These are phyloP conservation scores for Lodderomyces pseudojiufengensis DNA, from an alignment of 1,139 yeast genomes.

Conservation along the genomic window DNA sequence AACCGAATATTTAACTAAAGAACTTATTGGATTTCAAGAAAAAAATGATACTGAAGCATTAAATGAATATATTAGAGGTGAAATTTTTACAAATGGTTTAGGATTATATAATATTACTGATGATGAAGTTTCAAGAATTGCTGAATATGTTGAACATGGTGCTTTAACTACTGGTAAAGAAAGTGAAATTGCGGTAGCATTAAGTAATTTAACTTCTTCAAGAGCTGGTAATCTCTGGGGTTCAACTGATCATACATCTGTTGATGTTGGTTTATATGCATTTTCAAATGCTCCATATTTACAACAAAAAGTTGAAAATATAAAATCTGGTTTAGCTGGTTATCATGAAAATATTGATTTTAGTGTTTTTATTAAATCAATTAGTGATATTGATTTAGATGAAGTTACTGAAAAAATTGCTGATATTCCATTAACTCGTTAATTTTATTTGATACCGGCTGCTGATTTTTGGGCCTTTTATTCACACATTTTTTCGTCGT, in stretches of 20 bases:
- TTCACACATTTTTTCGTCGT: too few species aligned
- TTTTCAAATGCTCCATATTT: conserved; percentile 53
- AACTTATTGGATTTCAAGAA: conserved; percentile 23
- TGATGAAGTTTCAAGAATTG: conserved; percentile 42
- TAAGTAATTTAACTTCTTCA: conserved; percentile 57
- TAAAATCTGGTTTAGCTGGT: conserved; percentile 52
- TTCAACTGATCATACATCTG: conserved; percentile 88
- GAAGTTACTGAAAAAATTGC: conserved; percentile 46
- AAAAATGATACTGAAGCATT: conserved; percentile 25
- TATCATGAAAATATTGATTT: conserved; percentile 82
- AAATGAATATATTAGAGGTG: conserved; percentile 41
- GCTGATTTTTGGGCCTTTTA: too few species aligned
- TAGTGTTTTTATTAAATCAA: conserved; percentile 62
- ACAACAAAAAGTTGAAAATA: conserved; percentile 28
- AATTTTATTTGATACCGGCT: too few species aligned
- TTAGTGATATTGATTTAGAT: conserved; percentile 51
- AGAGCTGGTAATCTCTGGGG: conserved; percentile 87
- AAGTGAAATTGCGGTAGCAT: conserved; percentile 23
- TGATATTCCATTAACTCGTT: too few species aligned
- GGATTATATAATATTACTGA: conserved; percentile 55
- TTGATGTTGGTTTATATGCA: conserved; percentile 81
- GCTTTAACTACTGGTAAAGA: too few species aligned
- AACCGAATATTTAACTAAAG: conserved; percentile 57
- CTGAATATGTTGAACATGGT: conserved; percentile 17
- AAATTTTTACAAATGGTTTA: conserved; percentile 52